These are phyloP conservation scores for Talaromyces sp. DNA, from an alignment of 2,329 filamentous ascomycete species.

Conservation along the genomic window DNA sequence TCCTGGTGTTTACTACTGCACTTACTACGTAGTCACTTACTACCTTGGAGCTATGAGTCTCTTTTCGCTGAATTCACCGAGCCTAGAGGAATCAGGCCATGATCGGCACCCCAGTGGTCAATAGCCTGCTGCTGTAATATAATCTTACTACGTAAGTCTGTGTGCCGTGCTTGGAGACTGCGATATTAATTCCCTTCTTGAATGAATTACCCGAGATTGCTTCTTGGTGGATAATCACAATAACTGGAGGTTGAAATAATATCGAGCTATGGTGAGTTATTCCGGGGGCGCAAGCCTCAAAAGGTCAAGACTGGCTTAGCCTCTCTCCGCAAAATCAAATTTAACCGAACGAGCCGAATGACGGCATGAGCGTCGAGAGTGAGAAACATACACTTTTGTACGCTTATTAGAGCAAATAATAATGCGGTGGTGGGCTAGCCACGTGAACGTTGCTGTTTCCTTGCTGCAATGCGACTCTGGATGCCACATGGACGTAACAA, in stretches of 20 bases:
- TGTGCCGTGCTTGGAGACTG: neutral
- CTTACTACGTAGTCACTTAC: too few species aligned
- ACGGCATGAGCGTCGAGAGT: neutral
- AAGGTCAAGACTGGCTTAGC: neutral
- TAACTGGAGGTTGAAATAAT: neutral
- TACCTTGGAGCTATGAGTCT: neutral
- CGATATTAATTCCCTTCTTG: neutral
- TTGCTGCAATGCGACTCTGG: neutral
- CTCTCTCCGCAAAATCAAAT: neutral
- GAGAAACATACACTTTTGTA: neutral
- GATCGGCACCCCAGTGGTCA: neutral
- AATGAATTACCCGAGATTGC: slow-evolving; percentile 1
- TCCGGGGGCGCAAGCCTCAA: neutral
- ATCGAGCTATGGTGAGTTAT: neutral
- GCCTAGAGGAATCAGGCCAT: neutral
- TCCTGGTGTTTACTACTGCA: neutral
- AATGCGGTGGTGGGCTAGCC: neutral
- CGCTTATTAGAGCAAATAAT: neutral
- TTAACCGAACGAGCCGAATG: slow-evolving; percentile 11
- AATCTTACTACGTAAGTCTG: neutral
- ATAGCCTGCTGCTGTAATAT: neutral
- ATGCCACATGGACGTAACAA: neutral
- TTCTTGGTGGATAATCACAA: neutral
- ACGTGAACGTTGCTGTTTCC: neutral
- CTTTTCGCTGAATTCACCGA: neutral